Percentiles rank a stretch among this genome's conserved stretches.
Conservation (phyloP, 768 basidiomycete species). For the Amanita fuliginea region DNA sequence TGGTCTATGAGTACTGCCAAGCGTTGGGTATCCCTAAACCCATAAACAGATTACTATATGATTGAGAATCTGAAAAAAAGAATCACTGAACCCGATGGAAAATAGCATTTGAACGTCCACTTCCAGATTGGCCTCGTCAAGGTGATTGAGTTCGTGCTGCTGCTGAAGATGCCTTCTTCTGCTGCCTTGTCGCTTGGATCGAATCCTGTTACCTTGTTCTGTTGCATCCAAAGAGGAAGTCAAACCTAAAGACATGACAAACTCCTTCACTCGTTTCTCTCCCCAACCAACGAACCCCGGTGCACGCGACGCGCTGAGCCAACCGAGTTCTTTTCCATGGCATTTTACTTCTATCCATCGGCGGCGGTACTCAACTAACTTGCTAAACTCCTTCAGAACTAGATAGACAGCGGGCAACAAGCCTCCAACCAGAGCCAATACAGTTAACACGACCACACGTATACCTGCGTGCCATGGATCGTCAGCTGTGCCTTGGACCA, state of each 20-base stretch:
- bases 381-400: constrained; percentile 53
- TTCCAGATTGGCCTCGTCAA: constrained; percentile 37
- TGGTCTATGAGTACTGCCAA: constrained; percentile 64
- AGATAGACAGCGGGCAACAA: constrained; percentile 55
- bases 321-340: constrained; percentile 63
- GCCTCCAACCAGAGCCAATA: constrained; percentile 49
- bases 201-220: constrained; percentile 16
- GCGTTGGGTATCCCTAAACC: constrained; percentile 50
- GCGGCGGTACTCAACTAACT: constrained; percentile 38
- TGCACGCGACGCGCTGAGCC: constrained; percentile 51
- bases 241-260: constrained; percentile 53
- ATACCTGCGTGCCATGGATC: constrained; percentile 36
- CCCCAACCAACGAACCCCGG: constrained; percentile 66
- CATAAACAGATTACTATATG: constrained; percentile 1
- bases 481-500: constrained; percentile 24
- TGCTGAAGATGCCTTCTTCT: constrained; percentile 25
- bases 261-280: constrained; percentile 63
- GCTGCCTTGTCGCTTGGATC: constrained; percentile 18
- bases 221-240: constrained; percentile 40
- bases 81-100: constrained; percentile 52
- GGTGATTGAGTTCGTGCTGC: constrained; percentile 25
- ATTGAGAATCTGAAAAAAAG: not conserved
- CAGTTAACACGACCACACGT: constrained; percentile 60
- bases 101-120: constrained; percentile 66
- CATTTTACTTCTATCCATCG: constrained; percentile 57